Base-by-base conservation (phyloP, 306 rosid species). In the Glycyrrhiza uralensis region DNA sequence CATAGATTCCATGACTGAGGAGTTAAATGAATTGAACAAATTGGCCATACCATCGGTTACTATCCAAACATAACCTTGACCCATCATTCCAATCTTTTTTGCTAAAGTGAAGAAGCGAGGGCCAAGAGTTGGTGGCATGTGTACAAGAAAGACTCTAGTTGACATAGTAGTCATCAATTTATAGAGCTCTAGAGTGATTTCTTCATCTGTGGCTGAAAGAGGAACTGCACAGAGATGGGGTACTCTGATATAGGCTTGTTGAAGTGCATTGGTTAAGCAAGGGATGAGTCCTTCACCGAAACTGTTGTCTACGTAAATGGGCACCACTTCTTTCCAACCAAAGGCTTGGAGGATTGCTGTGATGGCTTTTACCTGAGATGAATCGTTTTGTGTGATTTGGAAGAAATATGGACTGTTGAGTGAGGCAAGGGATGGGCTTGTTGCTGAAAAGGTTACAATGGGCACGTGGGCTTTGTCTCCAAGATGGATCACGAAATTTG, bases 81-180 rank as follows among this genome's bases (percentile, higher is more conserved):
- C 5, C 88, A 87, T 85, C 91, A 87, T 80, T 15, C 96, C 96
- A 28, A 71, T 81, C 23, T 77, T 59, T 0, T 26, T 51, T 3
- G 93, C 89, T 15, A 79, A 61, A 10, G 47, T 5, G 14, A 90
- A 86, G 1, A 90, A 8, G 1, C 77, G 57, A 76, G 72, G 49
- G 1, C 88, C 87, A 0, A 88, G 68, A 32, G 0, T 0, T 1
- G 67, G 28, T 1, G n/a, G 0, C 88, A 87, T 81, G 68, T 90
- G 93, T 15, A 82, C 84, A 20, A 90, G 32, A 28, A 90, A 87
- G n/a, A 90, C 88, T 65, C 85, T 75, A 1, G 83, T 81, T 38
- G 66, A 68, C 87, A 80, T 76, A 2, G 75, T 79, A 3, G 79
- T 66, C 86, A 56, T 85, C 35, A 87, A 38, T 64, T 82, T 80